These are phyloP conservation scores for Solanum peruvianum DNA, from an alignment of 257 asterid genomes.

Conservation along the genomic window DNA sequence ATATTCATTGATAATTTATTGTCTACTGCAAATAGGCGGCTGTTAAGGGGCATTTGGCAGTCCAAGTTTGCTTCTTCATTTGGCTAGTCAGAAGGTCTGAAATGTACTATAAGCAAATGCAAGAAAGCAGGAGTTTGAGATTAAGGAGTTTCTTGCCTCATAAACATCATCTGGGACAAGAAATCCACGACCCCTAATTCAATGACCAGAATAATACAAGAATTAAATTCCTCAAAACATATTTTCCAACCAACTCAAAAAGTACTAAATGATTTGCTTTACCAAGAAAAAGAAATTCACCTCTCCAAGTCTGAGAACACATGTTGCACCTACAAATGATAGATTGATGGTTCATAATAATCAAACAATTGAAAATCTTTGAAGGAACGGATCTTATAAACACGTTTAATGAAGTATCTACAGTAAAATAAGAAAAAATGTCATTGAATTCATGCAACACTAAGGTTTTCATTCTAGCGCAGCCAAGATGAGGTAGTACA, in stretches of 20 bases:
- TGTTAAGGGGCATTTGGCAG: neutral
- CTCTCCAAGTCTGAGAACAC: slow-evolving; percentile 73
- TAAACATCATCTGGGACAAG: slow-evolving; percentile 68
- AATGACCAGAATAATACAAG: slow-evolving; percentile 8
- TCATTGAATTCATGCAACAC: neutral
- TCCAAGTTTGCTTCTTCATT: neutral
- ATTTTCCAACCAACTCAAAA: neutral
- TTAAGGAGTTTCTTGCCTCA: slow-evolving; percentile 28
- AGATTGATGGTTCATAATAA: neutral
- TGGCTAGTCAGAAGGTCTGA: neutral
- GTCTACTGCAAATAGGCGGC: neutral
- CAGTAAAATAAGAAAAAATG: neutral
- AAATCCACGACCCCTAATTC: slow-evolving; percentile 70
- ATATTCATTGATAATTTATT: neutral
- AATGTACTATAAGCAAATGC: neutral
- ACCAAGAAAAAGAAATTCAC: slow-evolving; percentile 21
- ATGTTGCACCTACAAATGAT: slow-evolving; percentile 57
- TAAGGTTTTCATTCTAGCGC: neutral
- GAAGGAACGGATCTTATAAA: neutral
- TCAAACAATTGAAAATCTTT: neutral
- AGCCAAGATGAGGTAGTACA: neutral
- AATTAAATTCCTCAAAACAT: neutral
- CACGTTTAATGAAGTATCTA: neutral
- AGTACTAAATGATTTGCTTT: neutral
- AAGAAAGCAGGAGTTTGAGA: neutral